Base-by-base conservation (phyloP, 441 rosid species). In the Gossypium laxum region DNA sequence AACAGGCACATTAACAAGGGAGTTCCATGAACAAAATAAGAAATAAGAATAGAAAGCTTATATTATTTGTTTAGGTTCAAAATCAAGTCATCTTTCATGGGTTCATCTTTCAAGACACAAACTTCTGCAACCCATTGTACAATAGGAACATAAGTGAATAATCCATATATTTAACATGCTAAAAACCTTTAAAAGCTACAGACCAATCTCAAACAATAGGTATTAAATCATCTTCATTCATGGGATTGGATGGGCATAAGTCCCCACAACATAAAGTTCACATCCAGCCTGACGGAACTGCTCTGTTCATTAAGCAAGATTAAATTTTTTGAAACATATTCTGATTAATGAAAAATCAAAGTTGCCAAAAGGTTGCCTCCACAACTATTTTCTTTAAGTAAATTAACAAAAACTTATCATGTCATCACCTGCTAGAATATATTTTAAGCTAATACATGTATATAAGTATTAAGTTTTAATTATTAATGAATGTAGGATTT, bases 1-100 rank as follows among this genome's bases (percentile, higher is more conserved):
- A 73, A 76, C 32, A 67, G 1, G 55, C 0, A 52, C 0, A 72
- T 75, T 51, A 78, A 61, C 32, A 76, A 67, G 50, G 69, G 30
- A 72, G 50, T 52, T 69, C 47, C 19, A 72, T 38, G 62, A 43
- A 12, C 69, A 71, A 28, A 48, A 45, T 12, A 50, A 73, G 41
- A 65, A 59, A 2, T 21, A 17, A 72, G 19, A 61, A 55, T 45
- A 67, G 32, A 6, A 70, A 69, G 34, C 30, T 22, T 68, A 14
- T 28, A 4, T 8, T 21, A 18, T 63, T 41, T 10, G 6, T 19
- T 68, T 34, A 32, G 72, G 19, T 50, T 55, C 64, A 38, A 19
- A 69, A 38, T 19, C 51, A 34, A 55, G 19, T 54, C 17, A 54
- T 69, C 50, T 69, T 17, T 19, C 17, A 57, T 30, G 68, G 51